phyloP scores from a whole-genome alignment of 2,329 filamentous ascomycete species.

The Sporothrix variecibatus region DNA sequence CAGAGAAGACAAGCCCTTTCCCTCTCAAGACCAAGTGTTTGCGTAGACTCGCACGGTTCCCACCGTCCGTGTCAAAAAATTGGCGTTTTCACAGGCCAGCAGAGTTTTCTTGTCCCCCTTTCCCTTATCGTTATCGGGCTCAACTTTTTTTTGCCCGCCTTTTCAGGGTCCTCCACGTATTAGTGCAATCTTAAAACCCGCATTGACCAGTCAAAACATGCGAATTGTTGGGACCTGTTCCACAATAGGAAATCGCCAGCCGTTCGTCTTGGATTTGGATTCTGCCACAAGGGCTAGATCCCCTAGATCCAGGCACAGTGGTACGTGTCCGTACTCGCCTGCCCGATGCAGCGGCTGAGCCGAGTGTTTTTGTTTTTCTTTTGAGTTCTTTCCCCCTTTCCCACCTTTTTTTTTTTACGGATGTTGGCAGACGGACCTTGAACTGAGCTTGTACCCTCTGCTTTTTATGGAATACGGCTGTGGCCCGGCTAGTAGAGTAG shows the following conservation, averaged over 20 bases:
- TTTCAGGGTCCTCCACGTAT: constrained; percentile 1
- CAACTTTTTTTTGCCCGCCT: background rate
- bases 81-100: background rate
- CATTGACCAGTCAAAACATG: constrained; percentile 17
- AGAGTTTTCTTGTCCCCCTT: background rate
- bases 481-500: background rate
- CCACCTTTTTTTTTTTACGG: background rate
- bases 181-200: constrained; percentile 11
- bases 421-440: background rate
- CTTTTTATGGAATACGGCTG: background rate
- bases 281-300: constrained; percentile 1
- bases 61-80: background rate
- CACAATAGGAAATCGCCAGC: constrained; percentile 12
- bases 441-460: background rate
- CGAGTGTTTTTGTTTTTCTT: background rate
- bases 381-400: background rate
- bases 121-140: constrained; percentile 10
- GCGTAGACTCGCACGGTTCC: background rate
- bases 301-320: constrained; percentile 3
- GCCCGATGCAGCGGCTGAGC: background rate
- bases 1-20: background rate
- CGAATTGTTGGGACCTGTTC: constrained; percentile 10
- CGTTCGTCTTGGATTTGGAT: background rate
- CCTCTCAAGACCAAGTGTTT: background rate
- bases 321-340: background rate